Evolutionary conservation across 1,284 basidiomycete genomes (phyloP).

Genomic region (Lignosus rhinocerotis): DNA sequence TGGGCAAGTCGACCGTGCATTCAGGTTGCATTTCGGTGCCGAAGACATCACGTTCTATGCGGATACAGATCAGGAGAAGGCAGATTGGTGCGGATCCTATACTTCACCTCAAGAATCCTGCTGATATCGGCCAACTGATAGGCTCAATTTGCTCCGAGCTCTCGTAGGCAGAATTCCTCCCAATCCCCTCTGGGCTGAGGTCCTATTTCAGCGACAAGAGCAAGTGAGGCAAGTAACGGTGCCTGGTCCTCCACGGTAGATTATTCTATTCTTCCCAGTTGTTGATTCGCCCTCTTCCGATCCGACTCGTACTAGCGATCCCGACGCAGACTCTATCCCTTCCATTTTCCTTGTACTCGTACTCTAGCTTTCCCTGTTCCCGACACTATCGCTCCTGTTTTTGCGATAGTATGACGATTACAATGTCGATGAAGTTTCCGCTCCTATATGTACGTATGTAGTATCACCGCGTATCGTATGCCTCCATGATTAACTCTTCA

Average conservation of each 20-base stretch:
- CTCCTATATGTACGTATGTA: constrained; percentile 13
- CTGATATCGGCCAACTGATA: constrained; percentile 32
- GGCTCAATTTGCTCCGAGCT: constrained; percentile 80
- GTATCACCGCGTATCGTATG: constrained; percentile 3
- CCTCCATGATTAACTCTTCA: not conserved
- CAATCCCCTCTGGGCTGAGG: constrained; percentile 88
- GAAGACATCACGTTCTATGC: constrained; percentile 89
- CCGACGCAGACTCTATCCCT: not conserved
- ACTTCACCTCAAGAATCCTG: not conserved
- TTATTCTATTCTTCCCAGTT: not conserved
- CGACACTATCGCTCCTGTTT: not conserved
- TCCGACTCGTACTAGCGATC: not conserved
- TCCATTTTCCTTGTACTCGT: not conserved
- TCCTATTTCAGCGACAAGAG: constrained; percentile 74
- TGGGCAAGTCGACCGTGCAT: constrained; percentile 81
- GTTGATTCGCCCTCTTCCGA: not conserved
- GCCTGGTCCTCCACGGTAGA: constrained; percentile 1
- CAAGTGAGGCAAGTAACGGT: constrained; percentile 23
- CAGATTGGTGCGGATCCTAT: constrained; percentile 67
- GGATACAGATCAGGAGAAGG: constrained; percentile 88
- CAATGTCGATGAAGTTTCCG: not conserved
- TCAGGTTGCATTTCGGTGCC: constrained; percentile 81
- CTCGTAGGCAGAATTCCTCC: constrained; percentile 86
- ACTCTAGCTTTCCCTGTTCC: not conserved
- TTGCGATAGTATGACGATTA: not conserved